Evolutionary conservation across 2,329 filamentous ascomycete genomes (phyloP).

Genomic region (Paecilomyces sp.): DNA sequence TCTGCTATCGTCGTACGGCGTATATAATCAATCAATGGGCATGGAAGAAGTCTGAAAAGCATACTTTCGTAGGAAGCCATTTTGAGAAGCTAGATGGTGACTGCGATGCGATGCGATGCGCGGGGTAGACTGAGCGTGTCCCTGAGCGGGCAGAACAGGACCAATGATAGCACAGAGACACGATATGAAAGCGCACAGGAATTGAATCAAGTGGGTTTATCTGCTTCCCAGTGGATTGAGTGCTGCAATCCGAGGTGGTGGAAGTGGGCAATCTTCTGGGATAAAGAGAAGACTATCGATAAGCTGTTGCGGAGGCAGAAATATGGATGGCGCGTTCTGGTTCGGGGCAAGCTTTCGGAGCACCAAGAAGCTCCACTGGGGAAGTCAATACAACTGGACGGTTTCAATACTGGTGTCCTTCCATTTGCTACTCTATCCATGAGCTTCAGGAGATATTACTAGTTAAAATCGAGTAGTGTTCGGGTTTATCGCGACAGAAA

Average conservation of each 20-base stretch:
- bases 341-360: background rate
- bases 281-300: slow-evolving; percentile 1
- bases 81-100: slow-evolving; percentile 4
- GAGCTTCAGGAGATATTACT: no score
- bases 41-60: background rate
- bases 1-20: background rate
- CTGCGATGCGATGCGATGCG: background rate
- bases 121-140: background rate
- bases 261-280: slow-evolving; percentile 3
- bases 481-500: background rate
- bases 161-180: background rate
- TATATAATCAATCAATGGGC: background rate
- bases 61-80: slow-evolving; percentile 39
- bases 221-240: background rate
- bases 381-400: background rate
- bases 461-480: no score
- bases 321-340: background rate
- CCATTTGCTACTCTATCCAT: background rate
- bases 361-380: background rate
- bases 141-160: background rate
- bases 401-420: background rate
- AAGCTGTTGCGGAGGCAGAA: slow-evolving; percentile 2
- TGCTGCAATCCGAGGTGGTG: slow-evolving; percentile 5
- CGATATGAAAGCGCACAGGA: background rate
- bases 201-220: background rate